Evolutionary conservation across 2,329 filamentous ascomycete species (phyloP), one percentile per base, ranked within the genome.

Genomic region (Phialophora macrospora): DNA sequence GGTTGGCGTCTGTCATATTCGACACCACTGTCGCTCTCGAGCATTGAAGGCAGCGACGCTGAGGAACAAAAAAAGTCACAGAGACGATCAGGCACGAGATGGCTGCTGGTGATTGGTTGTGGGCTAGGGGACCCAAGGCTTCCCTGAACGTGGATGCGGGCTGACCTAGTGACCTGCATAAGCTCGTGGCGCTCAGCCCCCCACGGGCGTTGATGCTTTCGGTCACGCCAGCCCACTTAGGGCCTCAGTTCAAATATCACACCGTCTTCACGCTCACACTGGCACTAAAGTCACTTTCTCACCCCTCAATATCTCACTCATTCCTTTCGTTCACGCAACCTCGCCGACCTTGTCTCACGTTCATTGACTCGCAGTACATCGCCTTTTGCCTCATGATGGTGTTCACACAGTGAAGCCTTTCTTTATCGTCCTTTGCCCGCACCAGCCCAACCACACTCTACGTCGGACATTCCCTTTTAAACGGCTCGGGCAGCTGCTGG

Each of bases 1-100:
- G 41, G 57, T 49, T 32, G 24, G 41, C 28, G 44, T 65, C 62
- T 28, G 57, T 55, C 51, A 55, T 64, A 22, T 54, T 58, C 58
- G 44, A 20, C 44, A 28, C 58, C 58, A 62, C 58, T 54, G 12
- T 54, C 14, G 24, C 20, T 24, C 20, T 56, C 41, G n/a, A 51
- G 38, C 20, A 14, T 26, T 24, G 30, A 30, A 22, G 24, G 41
- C 11, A 32, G 11, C 32, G n/a, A 22, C 38, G 26, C 44, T 22
- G 38, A 38, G 55, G 11, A 28, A 22, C 26, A 44, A 41, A 32
- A 59, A 57, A 58, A 26, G 52, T 26, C 20, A 28, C 14, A 28
- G 44, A 52, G 26, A 57, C 17, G 17, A 28, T 44, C 34, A 26
- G 26, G 60, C 38, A 34, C 12, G 60, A 38, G 52, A 28, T 34